A percentile compares a stretch with the other conserved stretches of the same genome.
Evolutionary conservation across 2,329 filamentous ascomycete genomes (phyloP).

Genomic region (Arthrobotrys sinensis): DNA sequence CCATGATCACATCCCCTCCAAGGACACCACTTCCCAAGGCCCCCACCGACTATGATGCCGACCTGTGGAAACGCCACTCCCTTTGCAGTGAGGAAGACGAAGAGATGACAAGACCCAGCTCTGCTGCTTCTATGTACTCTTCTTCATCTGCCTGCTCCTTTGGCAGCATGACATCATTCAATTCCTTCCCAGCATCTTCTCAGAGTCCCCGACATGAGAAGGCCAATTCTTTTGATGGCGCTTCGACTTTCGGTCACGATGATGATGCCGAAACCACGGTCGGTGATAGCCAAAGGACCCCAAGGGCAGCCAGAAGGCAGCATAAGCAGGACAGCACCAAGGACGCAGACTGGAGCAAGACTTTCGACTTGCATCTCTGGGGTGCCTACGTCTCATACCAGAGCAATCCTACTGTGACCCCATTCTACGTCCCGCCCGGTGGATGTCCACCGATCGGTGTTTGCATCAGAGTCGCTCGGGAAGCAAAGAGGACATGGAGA

Average conservation of each 20-base stretch:
- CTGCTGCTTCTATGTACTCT: slow-evolving; percentile 64
- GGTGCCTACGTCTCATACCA: slow-evolving; percentile 77
- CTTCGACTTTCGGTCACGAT: slow-evolving; percentile 50
- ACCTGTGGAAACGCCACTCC: slow-evolving; percentile 48
- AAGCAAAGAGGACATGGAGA: slow-evolving; percentile 78
- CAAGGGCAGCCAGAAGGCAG: slow-evolving; percentile 27
- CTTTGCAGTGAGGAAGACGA: slow-evolving; percentile 45
- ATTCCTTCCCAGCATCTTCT: slow-evolving; percentile 62
- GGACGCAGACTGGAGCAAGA: slow-evolving; percentile 73
- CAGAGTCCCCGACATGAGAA: slow-evolving; percentile 62
- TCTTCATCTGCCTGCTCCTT: slow-evolving; percentile 65
- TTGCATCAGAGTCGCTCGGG: slow-evolving; percentile 76
- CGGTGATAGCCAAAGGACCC: slow-evolving; percentile 43
- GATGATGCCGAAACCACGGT: slow-evolving; percentile 31
- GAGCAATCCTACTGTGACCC: slow-evolving; percentile 78
- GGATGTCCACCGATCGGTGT: slow-evolving; percentile 77
- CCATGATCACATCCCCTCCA: slow-evolving; percentile 62
- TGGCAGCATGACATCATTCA: slow-evolving; percentile 64
- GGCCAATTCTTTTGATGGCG: slow-evolving; percentile 49
- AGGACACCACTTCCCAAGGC: slow-evolving; percentile 63
- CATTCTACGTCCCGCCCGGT: slow-evolving; percentile 76
- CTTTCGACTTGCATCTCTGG: slow-evolving; percentile 78
- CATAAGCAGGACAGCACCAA: slow-evolving; percentile 60
- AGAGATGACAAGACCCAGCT: slow-evolving; percentile 62
- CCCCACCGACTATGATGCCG: slow-evolving; percentile 50